Evolutionary conservation across 805 yeast genomes (phyloP).

Genomic region (Phaffomyces opuntiae): DNA sequence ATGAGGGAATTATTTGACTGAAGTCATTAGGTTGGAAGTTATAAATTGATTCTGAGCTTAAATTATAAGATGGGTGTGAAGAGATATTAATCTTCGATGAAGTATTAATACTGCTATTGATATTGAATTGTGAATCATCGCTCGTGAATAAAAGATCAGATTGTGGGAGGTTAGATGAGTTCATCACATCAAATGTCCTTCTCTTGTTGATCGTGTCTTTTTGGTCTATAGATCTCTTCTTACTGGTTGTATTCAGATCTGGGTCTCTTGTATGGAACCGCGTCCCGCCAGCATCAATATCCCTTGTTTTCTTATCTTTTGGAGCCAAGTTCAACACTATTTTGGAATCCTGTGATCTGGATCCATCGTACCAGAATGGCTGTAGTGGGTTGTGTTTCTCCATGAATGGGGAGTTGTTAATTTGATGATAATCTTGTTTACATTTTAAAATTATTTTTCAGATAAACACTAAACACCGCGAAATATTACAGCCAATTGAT

Average conservation of each 20-base stretch:
- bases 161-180: background rate
- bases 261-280: conserved; percentile 33
- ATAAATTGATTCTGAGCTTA: conserved; percentile 20
- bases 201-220: conserved; percentile 12
- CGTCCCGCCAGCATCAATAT: conserved; percentile 37
- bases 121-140: conserved; percentile 10
- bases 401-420: conserved; percentile 3
- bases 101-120: too few species aligned
- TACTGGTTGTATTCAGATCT: background rate
- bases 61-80: conserved; percentile 14
- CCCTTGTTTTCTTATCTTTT: conserved; percentile 31
- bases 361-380: conserved; percentile 25
- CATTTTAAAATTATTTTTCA: background rate
- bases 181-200: conserved; percentile 9
- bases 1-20: conserved; percentile 13
- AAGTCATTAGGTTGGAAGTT: conserved; percentile 7
- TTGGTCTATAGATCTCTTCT: conserved; percentile 16
- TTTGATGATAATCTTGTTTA: background rate
- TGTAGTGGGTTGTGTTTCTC: conserved; percentile 13
- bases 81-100: conserved; percentile 6
- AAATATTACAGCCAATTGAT: too few species aligned
- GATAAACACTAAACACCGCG: too few species aligned
- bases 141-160: conserved; percentile 18
- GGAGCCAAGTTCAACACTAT: conserved; percentile 33
- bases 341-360: conserved; percentile 25